phyloP scores from a whole-genome alignment of 148 eudicot genomes.

The Fagopyrum tataricum region DNA sequence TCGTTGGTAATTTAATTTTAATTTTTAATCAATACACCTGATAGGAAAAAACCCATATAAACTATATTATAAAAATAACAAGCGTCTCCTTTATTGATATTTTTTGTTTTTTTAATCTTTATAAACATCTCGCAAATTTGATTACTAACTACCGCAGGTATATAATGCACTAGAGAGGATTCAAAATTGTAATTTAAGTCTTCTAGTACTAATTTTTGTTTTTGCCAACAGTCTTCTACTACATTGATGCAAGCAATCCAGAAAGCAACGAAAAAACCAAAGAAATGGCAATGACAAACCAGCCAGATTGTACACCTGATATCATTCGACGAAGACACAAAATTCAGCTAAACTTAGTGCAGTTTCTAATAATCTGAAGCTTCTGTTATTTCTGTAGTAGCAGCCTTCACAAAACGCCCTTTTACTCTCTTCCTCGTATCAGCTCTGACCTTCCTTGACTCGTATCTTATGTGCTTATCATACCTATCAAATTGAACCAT shows the following conservation, averaged over 20 bases:
- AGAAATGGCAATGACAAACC: constrained; percentile 7
- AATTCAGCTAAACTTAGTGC: not conserved
- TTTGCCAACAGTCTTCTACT: no score
- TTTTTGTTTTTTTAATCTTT: not conserved
- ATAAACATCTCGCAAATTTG: not conserved
- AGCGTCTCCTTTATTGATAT: not conserved
- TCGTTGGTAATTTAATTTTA: no score
- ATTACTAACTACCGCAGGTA: not conserved
- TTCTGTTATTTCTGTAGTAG: not conserved
- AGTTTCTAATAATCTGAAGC: not conserved
- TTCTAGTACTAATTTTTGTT: not conserved
- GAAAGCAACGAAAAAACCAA: not conserved
- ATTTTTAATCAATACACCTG: no score
- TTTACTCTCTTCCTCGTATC: constrained; percentile 90
- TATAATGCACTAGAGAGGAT: not conserved
- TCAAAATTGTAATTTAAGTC: not conserved
- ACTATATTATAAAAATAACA: not conserved
- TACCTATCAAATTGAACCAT: no score
- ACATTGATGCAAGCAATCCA: not conserved
- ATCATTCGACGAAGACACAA: not conserved
- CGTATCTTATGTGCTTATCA: constrained; percentile 86
- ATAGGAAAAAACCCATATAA: no score
- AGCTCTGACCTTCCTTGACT: constrained; percentile 95
- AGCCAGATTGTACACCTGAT: not conserved
- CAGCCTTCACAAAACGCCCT: constrained; percentile 94